Evolutionary conservation across 2,329 filamentous ascomycete genomes (phyloP).

Genomic region (Fusarium dimerum): DNA sequence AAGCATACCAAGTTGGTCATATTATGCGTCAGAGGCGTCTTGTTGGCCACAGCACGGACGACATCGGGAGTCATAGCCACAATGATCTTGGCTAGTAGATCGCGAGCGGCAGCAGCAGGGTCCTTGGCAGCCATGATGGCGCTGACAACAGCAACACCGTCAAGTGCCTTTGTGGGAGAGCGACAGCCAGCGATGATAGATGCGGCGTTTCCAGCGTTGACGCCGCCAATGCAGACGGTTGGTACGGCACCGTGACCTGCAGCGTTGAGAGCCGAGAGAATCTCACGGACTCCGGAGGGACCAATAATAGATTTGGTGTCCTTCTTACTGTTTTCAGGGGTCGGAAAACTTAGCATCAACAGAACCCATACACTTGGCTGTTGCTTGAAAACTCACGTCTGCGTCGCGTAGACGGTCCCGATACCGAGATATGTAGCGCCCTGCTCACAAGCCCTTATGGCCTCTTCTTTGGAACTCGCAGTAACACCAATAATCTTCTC

Average conservation of each 20-base stretch:
- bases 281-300: slow-evolving; percentile 54
- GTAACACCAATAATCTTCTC: slow-evolving; percentile 87
- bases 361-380: too few relatives aligned
- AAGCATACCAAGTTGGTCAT: slow-evolving; percentile 81
- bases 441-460: slow-evolving; percentile 66
- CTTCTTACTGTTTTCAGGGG: slow-evolving; percentile 62
- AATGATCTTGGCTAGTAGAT: slow-evolving; percentile 49
- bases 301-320: slow-evolving; percentile 73
- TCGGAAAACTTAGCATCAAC: slow-evolving; percentile 1
- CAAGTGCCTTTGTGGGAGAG: slow-evolving; percentile 58
- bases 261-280: slow-evolving; percentile 56
- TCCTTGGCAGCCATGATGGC: slow-evolving; percentile 77
- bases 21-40: slow-evolving; percentile 81
- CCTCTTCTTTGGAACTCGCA: slow-evolving; percentile 74
- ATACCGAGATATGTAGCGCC: slow-evolving; percentile 93
- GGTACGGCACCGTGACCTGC: slow-evolving; percentile 48
- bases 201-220: slow-evolving; percentile 76
- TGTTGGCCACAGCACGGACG: slow-evolving; percentile 61
- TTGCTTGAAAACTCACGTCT: slow-evolving; percentile 58
- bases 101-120: slow-evolving; percentile 61
- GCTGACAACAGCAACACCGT: slow-evolving; percentile 87
- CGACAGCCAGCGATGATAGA: slow-evolving; percentile 71
- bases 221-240: slow-evolving; percentile 85
- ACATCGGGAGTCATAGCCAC: slow-evolving; percentile 54
- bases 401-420: slow-evolving; percentile 84